phyloP scores from a whole-genome alignment of 805 yeast genomes.

The Cyberlindnera bimundalis region DNA sequence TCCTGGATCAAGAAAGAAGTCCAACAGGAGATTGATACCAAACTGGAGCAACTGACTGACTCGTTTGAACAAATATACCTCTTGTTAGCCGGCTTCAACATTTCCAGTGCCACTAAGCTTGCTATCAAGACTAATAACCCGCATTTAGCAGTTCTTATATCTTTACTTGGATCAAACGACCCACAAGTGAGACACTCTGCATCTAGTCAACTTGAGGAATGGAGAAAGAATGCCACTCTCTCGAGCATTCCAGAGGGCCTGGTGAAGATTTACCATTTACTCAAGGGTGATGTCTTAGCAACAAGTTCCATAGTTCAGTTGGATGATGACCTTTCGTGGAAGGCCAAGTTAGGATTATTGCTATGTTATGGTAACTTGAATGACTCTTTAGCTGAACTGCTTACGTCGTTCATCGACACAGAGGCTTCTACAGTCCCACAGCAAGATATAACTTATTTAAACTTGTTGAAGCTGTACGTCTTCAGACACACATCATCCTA shows the following conservation, averaged over 20 bases:
- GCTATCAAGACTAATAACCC: slow-evolving; percentile 62
- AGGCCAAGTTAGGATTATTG: slow-evolving; percentile 51
- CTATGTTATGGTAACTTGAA: slow-evolving; percentile 61
- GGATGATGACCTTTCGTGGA: slow-evolving; percentile 58
- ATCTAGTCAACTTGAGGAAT: slow-evolving; percentile 54
- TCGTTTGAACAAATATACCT: slow-evolving; percentile 50
- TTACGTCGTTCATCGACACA: slow-evolving; percentile 29
- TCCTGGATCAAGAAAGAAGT: slow-evolving; percentile 55
- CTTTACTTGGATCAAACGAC: slow-evolving; percentile 72
- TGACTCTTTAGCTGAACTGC: slow-evolving; percentile 30
- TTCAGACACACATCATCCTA: slow-evolving; percentile 19
- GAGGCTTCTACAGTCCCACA: slow-evolving; percentile 10
- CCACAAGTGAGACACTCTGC: slow-evolving; percentile 55
- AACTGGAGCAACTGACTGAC: slow-evolving; percentile 38
- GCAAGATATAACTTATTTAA: slow-evolving; percentile 23
- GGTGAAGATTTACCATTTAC: slow-evolving; percentile 57
- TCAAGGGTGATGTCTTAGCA: slow-evolving; percentile 48
- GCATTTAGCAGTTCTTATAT: slow-evolving; percentile 67
- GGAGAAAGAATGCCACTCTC: slow-evolving; percentile 48
- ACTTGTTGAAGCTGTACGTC: slow-evolving; percentile 31
- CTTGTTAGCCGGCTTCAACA: slow-evolving; percentile 49
- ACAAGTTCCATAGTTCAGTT: slow-evolving; percentile 32
- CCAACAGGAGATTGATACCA: slow-evolving; percentile 29
- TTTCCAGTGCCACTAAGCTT: slow-evolving; percentile 55
- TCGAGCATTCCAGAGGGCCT: slow-evolving; percentile 50